These are phyloP conservation scores for Xylaria arbuscula DNA, from an alignment of 2,329 filamentous ascomycete species.

Conservation along the genomic window DNA sequence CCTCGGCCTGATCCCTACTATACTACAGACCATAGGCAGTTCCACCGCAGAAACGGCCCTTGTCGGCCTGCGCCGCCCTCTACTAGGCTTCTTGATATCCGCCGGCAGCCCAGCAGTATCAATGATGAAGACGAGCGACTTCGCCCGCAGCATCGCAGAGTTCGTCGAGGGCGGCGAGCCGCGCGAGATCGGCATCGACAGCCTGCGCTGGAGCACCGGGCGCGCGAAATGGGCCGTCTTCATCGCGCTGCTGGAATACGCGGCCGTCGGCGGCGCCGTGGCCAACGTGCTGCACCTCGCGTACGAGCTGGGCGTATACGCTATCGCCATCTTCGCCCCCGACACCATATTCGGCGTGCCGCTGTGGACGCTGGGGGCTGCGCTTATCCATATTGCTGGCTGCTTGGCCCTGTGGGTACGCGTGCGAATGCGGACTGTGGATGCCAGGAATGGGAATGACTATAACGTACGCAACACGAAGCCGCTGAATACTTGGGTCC, in stretches of 20 bases:
- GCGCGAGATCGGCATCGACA: conserved; percentile 19
- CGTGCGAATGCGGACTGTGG: conserved; percentile 27
- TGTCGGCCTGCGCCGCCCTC: conserved; percentile 34
- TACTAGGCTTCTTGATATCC: conserved; percentile 39
- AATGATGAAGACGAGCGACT: conserved; percentile 36
- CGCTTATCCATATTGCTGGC: conserved; percentile 41
- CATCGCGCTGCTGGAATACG: conserved; percentile 38
- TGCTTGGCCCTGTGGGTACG: conserved; percentile 35
- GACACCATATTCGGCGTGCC: conserved; percentile 41
- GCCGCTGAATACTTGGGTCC: conserved; percentile 34
- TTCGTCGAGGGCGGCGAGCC: conserved; percentile 27
- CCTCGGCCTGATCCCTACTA: conserved; percentile 41
- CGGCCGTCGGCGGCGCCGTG: conserved; percentile 40
- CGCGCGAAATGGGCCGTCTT: conserved; percentile 23
- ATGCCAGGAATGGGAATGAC: conserved; percentile 11
- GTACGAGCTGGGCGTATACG: conserved; percentile 45
- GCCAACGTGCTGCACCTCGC: conserved; percentile 45
- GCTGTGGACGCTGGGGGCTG: conserved; percentile 44
- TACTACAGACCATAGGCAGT: conserved; percentile 39
- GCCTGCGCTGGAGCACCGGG: conserved; percentile 23
- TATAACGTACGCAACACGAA: background rate
- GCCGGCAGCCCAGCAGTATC: conserved; percentile 39
- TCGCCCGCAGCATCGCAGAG: conserved; percentile 20
- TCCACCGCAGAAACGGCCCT: conserved; percentile 40
- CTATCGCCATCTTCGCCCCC: conserved; percentile 44